Conservation (phyloP, 139 green algal genomes). For the Coccomyxa sp. region DNA sequence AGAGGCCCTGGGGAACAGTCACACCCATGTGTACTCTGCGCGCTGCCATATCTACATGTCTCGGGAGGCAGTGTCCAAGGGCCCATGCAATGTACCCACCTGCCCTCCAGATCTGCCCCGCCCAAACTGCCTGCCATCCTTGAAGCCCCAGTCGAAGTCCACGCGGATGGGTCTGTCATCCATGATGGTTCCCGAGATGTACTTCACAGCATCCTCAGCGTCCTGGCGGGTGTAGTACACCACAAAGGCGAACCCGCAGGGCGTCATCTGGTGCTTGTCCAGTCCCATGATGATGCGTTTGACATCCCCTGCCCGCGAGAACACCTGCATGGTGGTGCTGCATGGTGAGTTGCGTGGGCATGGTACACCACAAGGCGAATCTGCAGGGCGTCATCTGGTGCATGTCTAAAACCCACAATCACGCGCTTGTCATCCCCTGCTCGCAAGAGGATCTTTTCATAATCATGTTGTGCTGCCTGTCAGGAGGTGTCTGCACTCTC, state of each 20-base stretch:
- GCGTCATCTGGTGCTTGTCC: conserved; percentile 85
- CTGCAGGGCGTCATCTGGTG: no score
- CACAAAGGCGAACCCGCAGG: conserved; percentile 98
- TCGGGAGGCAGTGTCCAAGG: neutral
- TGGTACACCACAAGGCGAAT: no score
- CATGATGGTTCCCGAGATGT: conserved; percentile 90
- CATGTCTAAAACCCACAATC: no score
- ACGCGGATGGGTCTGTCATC: conserved; percentile 91
- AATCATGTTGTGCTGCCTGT: no score
- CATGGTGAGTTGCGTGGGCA: no score
- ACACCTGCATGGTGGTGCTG: conserved; percentile 52
- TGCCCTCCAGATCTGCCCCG: conserved; percentile 86
- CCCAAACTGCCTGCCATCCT: conserved; percentile 93
- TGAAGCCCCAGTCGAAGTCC: conserved; percentile 98
- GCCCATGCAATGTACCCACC: conserved; percentile 37
- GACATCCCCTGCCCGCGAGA: conserved; percentile 77
- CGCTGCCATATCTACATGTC: no score
- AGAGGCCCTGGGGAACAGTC: no score
- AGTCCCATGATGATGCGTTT: conserved; percentile 95
- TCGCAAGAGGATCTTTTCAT: no score
- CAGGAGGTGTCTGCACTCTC: no score
- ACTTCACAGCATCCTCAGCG: conserved; percentile 78
- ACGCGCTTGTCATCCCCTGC: no score
- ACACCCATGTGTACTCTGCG: no score
- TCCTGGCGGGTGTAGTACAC: conserved; percentile 78